Percentiles rank a stretch among this genome's conserved stretches.
These are phyloP conservation scores for Nakazawaea molendinolei DNA, from an alignment of 805 yeast species.

Conservation along the genomic window DNA sequence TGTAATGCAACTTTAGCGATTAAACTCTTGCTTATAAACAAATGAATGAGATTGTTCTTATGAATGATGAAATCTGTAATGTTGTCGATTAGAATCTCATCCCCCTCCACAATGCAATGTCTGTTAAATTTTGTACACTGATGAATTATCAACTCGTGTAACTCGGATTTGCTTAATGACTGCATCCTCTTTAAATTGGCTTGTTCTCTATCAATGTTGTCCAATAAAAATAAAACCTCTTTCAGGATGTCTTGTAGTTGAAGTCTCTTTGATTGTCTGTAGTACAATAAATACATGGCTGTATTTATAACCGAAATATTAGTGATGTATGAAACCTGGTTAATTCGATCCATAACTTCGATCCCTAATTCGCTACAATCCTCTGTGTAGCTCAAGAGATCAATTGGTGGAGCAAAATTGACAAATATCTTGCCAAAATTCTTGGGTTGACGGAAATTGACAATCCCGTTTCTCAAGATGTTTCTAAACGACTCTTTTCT, in stretches of 20 bases:
- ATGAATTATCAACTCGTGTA: background rate
- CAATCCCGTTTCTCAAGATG: conserved; percentile 7
- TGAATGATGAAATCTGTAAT: conserved; percentile 6
- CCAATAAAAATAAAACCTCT: too few relatives aligned
- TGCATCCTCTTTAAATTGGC: background rate
- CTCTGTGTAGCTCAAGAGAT: conserved; percentile 1
- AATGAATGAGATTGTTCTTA: conserved; percentile 9
- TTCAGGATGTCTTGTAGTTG: background rate
- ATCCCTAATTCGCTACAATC: background rate
- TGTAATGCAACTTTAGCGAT: background rate
- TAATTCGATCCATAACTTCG: conserved; percentile 6
- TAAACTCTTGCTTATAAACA: conserved; percentile 4
- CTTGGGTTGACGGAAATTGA: background rate
- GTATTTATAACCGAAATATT: conserved; percentile 8
- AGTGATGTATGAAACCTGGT: conserved; percentile 2
- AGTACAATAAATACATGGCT: conserved; percentile 4
- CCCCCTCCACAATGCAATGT: conserved; percentile 1
- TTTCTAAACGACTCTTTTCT: conserved; percentile 9
- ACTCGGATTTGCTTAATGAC: background rate
- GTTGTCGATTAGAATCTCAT: background rate
- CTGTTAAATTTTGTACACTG: conserved; percentile 3
- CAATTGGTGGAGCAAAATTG: conserved; percentile 1
- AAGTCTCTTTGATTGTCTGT: background rate
- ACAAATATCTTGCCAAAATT: conserved; percentile 7
- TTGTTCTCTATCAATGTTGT: background rate